Evolutionary conservation across 169 alveolate genomes (phyloP), one percentile per base, ranked within the genome.

Genomic region (Eimeria sp.): DNA sequence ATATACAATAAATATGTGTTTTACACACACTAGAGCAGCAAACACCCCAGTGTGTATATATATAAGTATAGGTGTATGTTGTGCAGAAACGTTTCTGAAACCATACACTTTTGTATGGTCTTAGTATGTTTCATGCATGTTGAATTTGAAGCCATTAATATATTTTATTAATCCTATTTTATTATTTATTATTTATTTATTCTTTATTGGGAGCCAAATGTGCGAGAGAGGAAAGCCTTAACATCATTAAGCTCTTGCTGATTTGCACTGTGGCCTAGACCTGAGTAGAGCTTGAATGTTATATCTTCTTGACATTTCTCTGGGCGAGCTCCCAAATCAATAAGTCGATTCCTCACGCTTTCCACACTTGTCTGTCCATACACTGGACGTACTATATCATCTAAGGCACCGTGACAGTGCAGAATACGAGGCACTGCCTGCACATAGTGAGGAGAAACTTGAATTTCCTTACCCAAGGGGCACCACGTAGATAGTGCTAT

Each of bases 331-430:
- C 95, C 88, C 52, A 64, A 46, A 37, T 54, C 90, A 11, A 77
- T 77, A 20, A 74, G 80, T 37, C 77, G 49, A 33, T 77, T 80
- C 16, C 90, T 37, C 68, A 95, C 77, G 82, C 76, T 62, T 74
- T 58, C 95, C n/a, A 82, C 78, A 64, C 95, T 88, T 10, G 91
- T 85, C 40, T 89, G 78, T n/a, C 97, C 95, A 43, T 64, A 88
- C 30, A 54, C 85, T 6, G 91, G 83, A n/a, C 62, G 90, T 11
- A 95, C 97, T 4, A 95, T 27, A 6, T 83, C 95, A 56, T 95
- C 97, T 30, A 23, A 46, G 16, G 72, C 91, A 2, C 97, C 97
- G 72, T 95, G 97, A 64, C 97, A 95, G 58, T 95, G 97, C 80
- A 95, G 72, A n/a, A 95, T 82, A 10, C 90, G 96, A 14, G 94